Evolutionary conservation across 192 early-diverging fungal species (phyloP).

Genomic region (Mycoemilia scoparia): DNA sequence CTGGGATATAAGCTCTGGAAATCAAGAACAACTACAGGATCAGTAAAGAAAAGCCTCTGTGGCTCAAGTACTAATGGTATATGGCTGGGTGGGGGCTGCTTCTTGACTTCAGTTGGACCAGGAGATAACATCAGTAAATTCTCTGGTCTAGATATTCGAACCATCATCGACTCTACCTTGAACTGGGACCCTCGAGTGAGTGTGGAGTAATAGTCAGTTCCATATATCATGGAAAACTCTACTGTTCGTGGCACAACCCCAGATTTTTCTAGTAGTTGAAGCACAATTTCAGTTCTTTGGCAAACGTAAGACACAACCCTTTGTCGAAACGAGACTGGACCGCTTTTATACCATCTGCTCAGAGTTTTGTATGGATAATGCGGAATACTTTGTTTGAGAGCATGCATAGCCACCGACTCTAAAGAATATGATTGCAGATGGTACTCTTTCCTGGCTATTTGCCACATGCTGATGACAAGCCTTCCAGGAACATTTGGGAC

Average conservation of each 20-base stretch:
- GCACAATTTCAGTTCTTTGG: conserved; percentile 39
- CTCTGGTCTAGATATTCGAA: conserved; percentile 51
- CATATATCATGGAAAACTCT: conserved; percentile 82
- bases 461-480: too few species aligned
- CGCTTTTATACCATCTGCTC: conserved; percentile 43
- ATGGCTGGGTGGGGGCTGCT: conserved; percentile 60
- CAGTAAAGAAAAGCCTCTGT: conserved; percentile 56
- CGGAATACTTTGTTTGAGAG: conserved; percentile 52
- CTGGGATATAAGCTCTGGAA: conserved; percentile 91
- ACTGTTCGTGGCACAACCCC: conserved; percentile 48
- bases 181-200: conserved; percentile 82
- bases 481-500: too few species aligned
- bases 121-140: conserved; percentile 68
- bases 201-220: conserved; percentile 74
- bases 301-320: conserved; percentile 47
- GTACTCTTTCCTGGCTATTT: too few species aligned
- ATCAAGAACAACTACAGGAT: conserved; percentile 76
- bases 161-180: conserved; percentile 66
- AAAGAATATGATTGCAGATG: conserved; percentile 60
- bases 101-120: conserved; percentile 50
- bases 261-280: conserved; percentile 55
- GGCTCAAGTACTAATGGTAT: conserved; percentile 86
- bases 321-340: conserved; percentile 29
- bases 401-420: conserved; percentile 50
- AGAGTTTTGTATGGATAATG: conserved; percentile 38